A percentile compares a stretch with the other conserved stretches of the same genome.
phyloP scores from a whole-genome alignment of 345 rosid genomes.

The Gossypium herbaceum region DNA sequence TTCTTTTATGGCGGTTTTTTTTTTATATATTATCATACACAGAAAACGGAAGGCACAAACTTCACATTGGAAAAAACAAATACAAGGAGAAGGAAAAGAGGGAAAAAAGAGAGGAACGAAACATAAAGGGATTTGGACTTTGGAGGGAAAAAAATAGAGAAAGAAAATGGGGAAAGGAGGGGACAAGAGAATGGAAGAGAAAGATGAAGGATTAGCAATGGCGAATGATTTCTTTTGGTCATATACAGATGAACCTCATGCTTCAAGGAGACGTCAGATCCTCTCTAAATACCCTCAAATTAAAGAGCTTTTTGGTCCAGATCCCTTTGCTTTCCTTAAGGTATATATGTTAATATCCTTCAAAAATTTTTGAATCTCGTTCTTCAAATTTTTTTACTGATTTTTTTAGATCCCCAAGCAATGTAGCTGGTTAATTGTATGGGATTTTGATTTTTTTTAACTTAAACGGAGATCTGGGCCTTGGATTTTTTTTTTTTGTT shows the following conservation, averaged over 20 bases:
- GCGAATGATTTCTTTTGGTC: slow-evolving; percentile 90
- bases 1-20: neutral
- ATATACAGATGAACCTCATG: slow-evolving; percentile 86
- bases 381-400: neutral
- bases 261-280: slow-evolving; percentile 74
- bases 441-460: neutral
- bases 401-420: slow-evolving; percentile 3
- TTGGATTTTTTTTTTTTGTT: no score
- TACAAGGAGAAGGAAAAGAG: slow-evolving; percentile 29
- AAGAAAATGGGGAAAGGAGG: slow-evolving; percentile 25
- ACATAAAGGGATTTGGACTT: slow-evolving; percentile 22
- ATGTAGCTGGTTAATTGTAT: neutral
- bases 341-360: slow-evolving; percentile 18
- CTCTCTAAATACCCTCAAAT: slow-evolving; percentile 86
- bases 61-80: neutral
- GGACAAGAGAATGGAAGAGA: slow-evolving; percentile 25
- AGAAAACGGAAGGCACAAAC: neutral
- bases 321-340: slow-evolving; percentile 69
- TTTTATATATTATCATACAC: neutral
- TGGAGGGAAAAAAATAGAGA: neutral
- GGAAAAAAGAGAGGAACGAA: slow-evolving; percentile 44
- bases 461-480: no score
- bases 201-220: slow-evolving; percentile 55
- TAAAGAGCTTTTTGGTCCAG: slow-evolving; percentile 81
- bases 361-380: neutral